Percentiles rank a stretch among this genome's conserved stretches.
phyloP scores from a whole-genome alignment of 345 rosid genomes.

The Boechera stricta region DNA sequence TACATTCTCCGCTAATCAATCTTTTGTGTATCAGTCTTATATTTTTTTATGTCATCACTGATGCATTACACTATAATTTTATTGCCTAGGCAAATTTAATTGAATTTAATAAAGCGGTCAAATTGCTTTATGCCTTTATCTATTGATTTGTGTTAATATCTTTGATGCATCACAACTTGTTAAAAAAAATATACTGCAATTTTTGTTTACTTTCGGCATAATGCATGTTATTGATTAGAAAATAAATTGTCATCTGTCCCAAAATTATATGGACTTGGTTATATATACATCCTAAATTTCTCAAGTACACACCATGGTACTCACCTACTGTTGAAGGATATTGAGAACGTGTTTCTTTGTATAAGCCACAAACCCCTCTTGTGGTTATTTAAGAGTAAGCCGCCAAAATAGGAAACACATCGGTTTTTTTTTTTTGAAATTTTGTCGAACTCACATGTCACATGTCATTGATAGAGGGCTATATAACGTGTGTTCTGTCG shows the following conservation, averaged over 20 bases:
- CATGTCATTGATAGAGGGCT: not conserved
- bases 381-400: not conserved
- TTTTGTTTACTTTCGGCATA: too few relatives aligned
- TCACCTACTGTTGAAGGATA: not conserved
- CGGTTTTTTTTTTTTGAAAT: not conserved
- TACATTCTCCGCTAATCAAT: too few relatives aligned
- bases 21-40: too few relatives aligned
- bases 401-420: not conserved
- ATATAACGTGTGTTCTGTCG: not conserved
- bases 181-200: too few relatives aligned
- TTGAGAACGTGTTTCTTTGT: constrained; percentile 13
- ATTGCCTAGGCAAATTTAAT: too few relatives aligned
- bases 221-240: too few relatives aligned
- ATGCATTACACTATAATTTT: too few relatives aligned
- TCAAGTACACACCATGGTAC: not conserved
- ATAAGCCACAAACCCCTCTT: not conserved
- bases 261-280: not conserved
- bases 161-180: too few relatives aligned
- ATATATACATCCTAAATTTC: not conserved
- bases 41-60: too few relatives aligned
- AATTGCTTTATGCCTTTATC: too few relatives aligned
- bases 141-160: too few relatives aligned
- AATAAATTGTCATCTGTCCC: not conserved
- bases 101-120: too few relatives aligned
- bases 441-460: not conserved